Evolutionary conservation across 345 rosid species (phyloP), one percentile per base, ranked within the genome.

Genomic region (Balakata baccata): DNA sequence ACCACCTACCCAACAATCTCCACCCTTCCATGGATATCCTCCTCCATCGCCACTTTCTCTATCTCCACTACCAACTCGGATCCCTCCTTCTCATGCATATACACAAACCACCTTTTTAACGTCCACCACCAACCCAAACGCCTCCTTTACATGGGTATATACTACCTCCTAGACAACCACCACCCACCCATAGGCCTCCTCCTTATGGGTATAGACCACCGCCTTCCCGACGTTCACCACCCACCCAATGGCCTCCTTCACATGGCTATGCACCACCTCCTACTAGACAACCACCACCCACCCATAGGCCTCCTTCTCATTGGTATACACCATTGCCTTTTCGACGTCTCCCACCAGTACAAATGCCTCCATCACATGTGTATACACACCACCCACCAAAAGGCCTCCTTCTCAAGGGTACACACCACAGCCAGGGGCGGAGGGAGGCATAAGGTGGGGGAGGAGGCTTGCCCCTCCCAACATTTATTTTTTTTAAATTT

Each of bases 71-170:
- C 47, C 7, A 1, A 10, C 10, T 10, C 47, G 6, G 6, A 43
- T 9, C 1, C 47, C 47, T 7, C 47, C 47, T 6, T 43, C 47
- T 5, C 47, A 43, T 43, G 46, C 7, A 0, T 56, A 64, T 37
- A 61, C 70, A 0, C 69, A 68, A 47, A 68, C 78, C 12, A n/a
- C 17, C 20, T 37, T 46, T 18, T 13, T 4, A 7, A 3, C 25
- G 22, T 14, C 71, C 71, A 17, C 73, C 73, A 7, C 68, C 73
- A 2, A 29, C 56, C 5, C 57, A 54, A 17, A 25, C 16, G 1
- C 78, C 73, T 8, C 69, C 78, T 20, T 11, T 68, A 45, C 61
- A 52, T 53, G 64, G 64, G 20, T n/a, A 57, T 54, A 54, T 23
- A 2, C 70, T 66, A 29, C 63, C 66, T 5, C 58, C 56, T 9